These are phyloP conservation scores for Nicotiana rustica DNA, from an alignment of 305 asterid genomes.

Conservation along the genomic window DNA sequence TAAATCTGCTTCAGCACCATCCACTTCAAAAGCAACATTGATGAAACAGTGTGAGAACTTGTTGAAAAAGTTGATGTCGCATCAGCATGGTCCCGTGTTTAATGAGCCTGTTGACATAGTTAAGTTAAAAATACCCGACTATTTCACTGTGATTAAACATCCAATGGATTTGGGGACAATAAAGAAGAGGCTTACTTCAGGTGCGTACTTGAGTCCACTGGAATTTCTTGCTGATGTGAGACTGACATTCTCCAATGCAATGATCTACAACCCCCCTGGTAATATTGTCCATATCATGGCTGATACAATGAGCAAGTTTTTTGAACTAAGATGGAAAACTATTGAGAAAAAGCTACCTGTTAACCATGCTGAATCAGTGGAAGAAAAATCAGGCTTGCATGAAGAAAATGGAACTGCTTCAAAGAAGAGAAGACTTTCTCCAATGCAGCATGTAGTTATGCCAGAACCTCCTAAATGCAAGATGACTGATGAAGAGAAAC, in stretches of 20 bases:
- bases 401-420: conserved; percentile 55
- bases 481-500: conserved; percentile 75
- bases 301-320: conserved; percentile 60
- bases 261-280: conserved; percentile 85
- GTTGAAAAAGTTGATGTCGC: conserved; percentile 77
- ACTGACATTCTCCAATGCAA: conserved; percentile 81
- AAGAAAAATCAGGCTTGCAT: conserved; percentile 48
- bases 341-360: conserved; percentile 62
- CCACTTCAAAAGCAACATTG: conserved; percentile 47
- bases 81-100: conserved; percentile 65
- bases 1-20: conserved; percentile 47
- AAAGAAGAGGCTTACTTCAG: conserved; percentile 64
- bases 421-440: conserved; percentile 73
- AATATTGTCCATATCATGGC: conserved; percentile 67
- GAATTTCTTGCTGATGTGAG: conserved; percentile 81
- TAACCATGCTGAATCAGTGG: conserved; percentile 40
- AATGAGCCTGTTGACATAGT: conserved; percentile 81
- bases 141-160: conserved; percentile 68
- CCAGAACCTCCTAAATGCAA: conserved; percentile 56
- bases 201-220: conserved; percentile 57
- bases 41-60: conserved; percentile 74
- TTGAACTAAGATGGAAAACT: conserved; percentile 76
- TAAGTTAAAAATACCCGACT: conserved; percentile 72
- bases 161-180: conserved; percentile 95
- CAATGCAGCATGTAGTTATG: conserved; percentile 48